Conservation (phyloP, 768 basidiomycete species). For the Rossbeevera mucosa region DNA sequence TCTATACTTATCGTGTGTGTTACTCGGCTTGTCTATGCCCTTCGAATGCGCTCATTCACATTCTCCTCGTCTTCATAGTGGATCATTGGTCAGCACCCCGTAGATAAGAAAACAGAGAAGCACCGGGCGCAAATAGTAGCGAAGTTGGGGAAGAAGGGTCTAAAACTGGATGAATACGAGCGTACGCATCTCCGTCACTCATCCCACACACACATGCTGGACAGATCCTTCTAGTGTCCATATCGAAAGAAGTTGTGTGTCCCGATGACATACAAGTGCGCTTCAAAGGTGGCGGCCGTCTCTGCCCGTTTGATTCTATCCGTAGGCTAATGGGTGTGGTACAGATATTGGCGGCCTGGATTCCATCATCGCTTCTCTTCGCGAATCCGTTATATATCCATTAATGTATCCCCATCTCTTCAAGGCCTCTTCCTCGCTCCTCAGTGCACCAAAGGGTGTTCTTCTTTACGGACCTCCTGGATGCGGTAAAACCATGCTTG, state of each 20-base stretch:
- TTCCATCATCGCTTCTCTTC: conserved; percentile 79
- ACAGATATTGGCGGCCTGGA: conserved; percentile 92
- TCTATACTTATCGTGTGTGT: conserved; percentile 69
- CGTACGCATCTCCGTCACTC: conserved; percentile 42
- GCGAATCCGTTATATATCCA: conserved; percentile 95
- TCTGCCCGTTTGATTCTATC: neutral
- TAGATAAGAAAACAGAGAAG: conserved; percentile 57
- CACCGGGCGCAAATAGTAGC: conserved; percentile 70
- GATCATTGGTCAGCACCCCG: conserved; percentile 51
- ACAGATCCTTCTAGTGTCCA: conserved; percentile 49
- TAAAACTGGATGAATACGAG: conserved; percentile 90
- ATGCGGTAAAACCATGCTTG: conserved; percentile 99
- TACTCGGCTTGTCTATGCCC: neutral
- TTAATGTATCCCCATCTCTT: conserved; percentile 89
- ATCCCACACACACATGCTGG: neutral
- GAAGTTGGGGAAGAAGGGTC: conserved; percentile 61
- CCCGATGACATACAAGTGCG: conserved; percentile 80
- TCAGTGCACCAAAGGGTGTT: conserved; percentile 93
- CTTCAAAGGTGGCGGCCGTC: conserved; percentile 56
- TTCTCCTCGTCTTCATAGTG: conserved; percentile 41
- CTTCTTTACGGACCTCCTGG: conserved; percentile 95
- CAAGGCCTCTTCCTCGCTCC: conserved; percentile 70
- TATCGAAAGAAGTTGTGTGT: conserved; percentile 90
- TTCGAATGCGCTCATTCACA: neutral
- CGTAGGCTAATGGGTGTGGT: conserved; percentile 1